Base-by-base conservation (phyloP, 176 grass and related monocot genomes). In the Phyllostachys edulis region DNA sequence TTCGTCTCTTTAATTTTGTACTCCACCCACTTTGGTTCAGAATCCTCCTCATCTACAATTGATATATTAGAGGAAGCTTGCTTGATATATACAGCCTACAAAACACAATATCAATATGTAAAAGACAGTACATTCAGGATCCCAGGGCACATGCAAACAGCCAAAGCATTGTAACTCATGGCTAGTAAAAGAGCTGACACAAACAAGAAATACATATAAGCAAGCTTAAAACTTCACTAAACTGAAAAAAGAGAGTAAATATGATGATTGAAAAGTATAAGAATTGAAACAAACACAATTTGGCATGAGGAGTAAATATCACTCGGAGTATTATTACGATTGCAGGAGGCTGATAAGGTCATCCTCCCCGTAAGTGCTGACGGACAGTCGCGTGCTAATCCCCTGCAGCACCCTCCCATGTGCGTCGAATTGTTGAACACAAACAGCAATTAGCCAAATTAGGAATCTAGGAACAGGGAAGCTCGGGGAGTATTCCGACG, bases 1-100 rank as follows among this genome's bases (percentile, higher is more conserved):
- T 99, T 99, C 1, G 91, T 90, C 84, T 99, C 96, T 88, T 96
- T 99, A 81, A 99, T 99, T 75, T 99, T 99, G 84, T 99, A 99
- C 78, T 99, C 96, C 5, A 81, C 81, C 93, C 96, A 99, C 76
- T 99, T 91, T 16, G 91, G 85, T 85, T 92, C 96, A 64, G 82
- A 78, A 63, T 90, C 86, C 21, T 90, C 85, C 82, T 89, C 80
- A 4, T 57, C 93, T 5, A 85, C 54, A 62, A 91, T 84, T 20
- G 90, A 91, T 87, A 94, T 84, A 15, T 72, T 77, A 56, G 91
- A 96, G 51, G 87, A 79, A 77, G 89, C 87, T 87, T 96, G 93
- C 75, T 96, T 96, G 77, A 99, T 94, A 52, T 94, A 52, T 29
- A 29, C 67, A 96, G 78, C 76, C 96, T 99, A 73, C 51, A 94